Evolutionary conservation across 2,329 filamentous ascomycete species (phyloP).

Genomic region (Westerdykella sp.): DNA sequence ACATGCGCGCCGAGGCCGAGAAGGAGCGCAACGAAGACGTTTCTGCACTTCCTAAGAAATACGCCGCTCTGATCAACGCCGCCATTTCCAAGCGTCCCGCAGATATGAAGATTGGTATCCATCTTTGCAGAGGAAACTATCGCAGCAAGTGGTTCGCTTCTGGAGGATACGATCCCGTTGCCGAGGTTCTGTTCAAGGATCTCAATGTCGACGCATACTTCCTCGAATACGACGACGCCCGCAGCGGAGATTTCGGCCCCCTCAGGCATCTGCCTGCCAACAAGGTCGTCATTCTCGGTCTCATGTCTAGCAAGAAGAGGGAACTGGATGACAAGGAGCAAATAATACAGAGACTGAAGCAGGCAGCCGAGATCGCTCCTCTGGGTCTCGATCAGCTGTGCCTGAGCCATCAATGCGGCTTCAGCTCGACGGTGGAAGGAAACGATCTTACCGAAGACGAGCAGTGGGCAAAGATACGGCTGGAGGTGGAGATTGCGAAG

Average conservation of each 20-base stretch:
- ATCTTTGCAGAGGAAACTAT: constrained; percentile 54
- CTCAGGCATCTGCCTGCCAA: constrained; percentile 49
- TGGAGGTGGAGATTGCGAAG: constrained; percentile 53
- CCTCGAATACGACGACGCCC: constrained; percentile 54
- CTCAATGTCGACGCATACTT: constrained; percentile 55
- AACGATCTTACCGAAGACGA: constrained; percentile 52
- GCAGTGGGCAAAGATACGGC: constrained; percentile 53
- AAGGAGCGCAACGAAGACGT: constrained; percentile 46
- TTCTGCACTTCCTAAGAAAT: constrained; percentile 45
- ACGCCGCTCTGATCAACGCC: constrained; percentile 51
- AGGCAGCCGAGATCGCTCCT: constrained; percentile 43
- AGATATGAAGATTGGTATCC: constrained; percentile 53
- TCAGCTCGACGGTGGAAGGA: constrained; percentile 52
- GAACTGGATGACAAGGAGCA: constrained; percentile 48
- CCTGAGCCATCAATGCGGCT: constrained; percentile 54
- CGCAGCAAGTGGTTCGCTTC: constrained; percentile 53
- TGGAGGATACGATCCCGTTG: constrained; percentile 54
- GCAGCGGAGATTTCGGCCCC: constrained; percentile 51
- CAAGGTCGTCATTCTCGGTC: constrained; percentile 52
- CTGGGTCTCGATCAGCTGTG: constrained; percentile 51
- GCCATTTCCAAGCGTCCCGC: constrained; percentile 48
- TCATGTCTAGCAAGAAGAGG: constrained; percentile 53
- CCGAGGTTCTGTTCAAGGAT: constrained; percentile 52
- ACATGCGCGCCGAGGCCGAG: constrained; percentile 50
- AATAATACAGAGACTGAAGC: constrained; percentile 34